These are phyloP conservation scores for Debaryomyces tyrocola DNA, from an alignment of 805 yeast genomes.

Conservation along the genomic window DNA sequence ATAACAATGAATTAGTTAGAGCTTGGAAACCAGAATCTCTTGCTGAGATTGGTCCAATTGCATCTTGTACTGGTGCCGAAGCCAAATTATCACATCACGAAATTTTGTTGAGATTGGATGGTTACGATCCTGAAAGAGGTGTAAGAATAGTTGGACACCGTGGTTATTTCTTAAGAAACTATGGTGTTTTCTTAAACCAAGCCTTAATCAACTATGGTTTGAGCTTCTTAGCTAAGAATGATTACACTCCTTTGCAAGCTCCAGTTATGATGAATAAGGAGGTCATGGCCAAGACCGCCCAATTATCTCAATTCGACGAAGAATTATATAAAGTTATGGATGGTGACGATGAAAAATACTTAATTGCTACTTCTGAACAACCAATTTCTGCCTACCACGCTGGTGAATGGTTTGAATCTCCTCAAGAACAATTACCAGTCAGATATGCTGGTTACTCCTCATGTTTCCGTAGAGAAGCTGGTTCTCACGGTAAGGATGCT, in stretches of 20 bases:
- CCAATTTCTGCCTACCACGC: conserved; percentile 98
- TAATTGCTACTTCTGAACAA: conserved; percentile 98
- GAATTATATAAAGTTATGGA: conserved; percentile 95
- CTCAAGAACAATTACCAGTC: conserved; percentile 92
- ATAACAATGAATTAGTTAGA: conserved; percentile 81
- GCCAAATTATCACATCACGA: conserved; percentile 93
- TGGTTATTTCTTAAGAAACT: conserved; percentile 92
- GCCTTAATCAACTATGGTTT: conserved; percentile 97
- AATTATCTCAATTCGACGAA: conserved; percentile 96
- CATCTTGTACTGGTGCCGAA: conserved; percentile 74
- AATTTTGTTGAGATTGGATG: conserved; percentile 88
- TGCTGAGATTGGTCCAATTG: conserved; percentile 57
- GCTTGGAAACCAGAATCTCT: conserved; percentile 83
- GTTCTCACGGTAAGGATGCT: conserved; percentile 98
- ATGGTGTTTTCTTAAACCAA: conserved; percentile 96
- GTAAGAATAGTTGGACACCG: conserved; percentile 97
- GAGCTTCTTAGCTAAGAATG: conserved; percentile 72
- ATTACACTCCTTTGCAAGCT: conserved; percentile 90
- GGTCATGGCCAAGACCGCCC: conserved; percentile 99
- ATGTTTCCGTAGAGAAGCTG: conserved; percentile 99
- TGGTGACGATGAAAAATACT: conserved; percentile 96
- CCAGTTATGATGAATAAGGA: conserved; percentile 99
- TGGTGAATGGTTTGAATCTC: conserved; percentile 97
- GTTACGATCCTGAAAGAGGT: conserved; percentile 99
- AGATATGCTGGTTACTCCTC: conserved; percentile 98